Conservation (phyloP, 176 grass and related monocot genomes). For the Thinopyrum elongatum region DNA sequence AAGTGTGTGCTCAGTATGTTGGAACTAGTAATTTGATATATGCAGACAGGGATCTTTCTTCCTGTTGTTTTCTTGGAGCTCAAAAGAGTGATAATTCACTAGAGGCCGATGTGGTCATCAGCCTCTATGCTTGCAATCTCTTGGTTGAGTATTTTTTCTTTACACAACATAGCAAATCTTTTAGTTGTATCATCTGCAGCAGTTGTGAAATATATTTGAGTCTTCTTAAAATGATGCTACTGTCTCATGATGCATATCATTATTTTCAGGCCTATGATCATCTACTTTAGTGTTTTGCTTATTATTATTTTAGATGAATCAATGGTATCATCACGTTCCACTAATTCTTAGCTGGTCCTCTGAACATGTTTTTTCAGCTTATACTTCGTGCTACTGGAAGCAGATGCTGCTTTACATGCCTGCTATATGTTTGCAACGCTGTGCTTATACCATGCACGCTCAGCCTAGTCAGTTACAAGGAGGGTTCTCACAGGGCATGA, state of each 20-base stretch:
- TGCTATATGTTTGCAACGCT: conserved; percentile 28
- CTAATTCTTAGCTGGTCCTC: neutral
- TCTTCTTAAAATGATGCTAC: neutral
- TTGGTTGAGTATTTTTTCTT: neutral
- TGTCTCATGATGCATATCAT: neutral
- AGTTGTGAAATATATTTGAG: too few relatives aligned
- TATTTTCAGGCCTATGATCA: neutral
- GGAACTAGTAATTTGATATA: neutral
- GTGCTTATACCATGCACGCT: conserved; percentile 32
- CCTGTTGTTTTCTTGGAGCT: neutral
- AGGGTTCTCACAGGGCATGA: conserved; percentile 4
- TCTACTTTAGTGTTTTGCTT: neutral
- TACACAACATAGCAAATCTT: too few relatives aligned
- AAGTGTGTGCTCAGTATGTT: neutral
- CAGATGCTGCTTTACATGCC: conserved; percentile 39
- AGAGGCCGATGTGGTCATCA: neutral
- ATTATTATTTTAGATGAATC: neutral
- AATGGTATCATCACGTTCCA: neutral
- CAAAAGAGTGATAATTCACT: neutral
- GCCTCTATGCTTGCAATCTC: neutral
- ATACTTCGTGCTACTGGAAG: neutral
- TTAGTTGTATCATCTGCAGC: neutral
- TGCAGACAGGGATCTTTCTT: neutral
- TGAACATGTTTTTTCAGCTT: conserved; percentile 27
- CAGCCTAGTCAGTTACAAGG: conserved; percentile 35